These are phyloP conservation scores for Yamadazyma kitorensis DNA, from an alignment of 805 yeast species.

Conservation along the genomic window DNA sequence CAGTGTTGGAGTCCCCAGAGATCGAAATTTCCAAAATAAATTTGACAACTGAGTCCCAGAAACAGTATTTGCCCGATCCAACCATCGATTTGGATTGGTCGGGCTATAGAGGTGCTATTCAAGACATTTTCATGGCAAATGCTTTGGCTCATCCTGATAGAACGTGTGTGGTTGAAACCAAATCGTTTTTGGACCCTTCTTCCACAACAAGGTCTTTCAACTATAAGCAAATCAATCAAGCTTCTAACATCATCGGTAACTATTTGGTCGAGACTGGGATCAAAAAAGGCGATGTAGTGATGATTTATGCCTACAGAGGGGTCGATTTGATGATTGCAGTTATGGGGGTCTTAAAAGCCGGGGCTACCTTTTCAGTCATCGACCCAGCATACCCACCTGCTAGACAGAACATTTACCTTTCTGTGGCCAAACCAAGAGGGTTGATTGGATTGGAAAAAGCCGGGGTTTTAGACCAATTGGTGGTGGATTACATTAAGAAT, in stretches of 20 bases:
- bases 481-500: conserved; percentile 68
- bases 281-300: conserved; percentile 88
- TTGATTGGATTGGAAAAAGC: conserved; percentile 89
- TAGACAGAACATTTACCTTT: conserved; percentile 87
- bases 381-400: conserved; percentile 99
- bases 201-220: conserved; percentile 69
- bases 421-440: conserved; percentile 92
- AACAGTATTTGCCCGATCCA: conserved; percentile 75
- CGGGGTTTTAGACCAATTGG: conserved; percentile 74
- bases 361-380: conserved; percentile 97
- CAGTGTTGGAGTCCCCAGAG: conserved; percentile 30
- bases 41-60: conserved; percentile 68
- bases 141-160: conserved; percentile 84
- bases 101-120: conserved; percentile 91
- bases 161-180: conserved; percentile 90
- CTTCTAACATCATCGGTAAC: conserved; percentile 91
- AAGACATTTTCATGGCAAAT: conserved; percentile 87
- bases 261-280: conserved; percentile 80
- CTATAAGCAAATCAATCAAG: conserved; percentile 84
- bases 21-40: conserved; percentile 56
- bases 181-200: conserved; percentile 55
- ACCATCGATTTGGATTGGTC: conserved; percentile 85
- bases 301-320: conserved; percentile 97
- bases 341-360: conserved; percentile 97
- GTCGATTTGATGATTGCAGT: conserved; percentile 96